Evolutionary conservation across 202 grass and related monocot species (phyloP), one percentile per base, ranked within the genome.

Genomic region (Hordeum pubiflorum): DNA sequence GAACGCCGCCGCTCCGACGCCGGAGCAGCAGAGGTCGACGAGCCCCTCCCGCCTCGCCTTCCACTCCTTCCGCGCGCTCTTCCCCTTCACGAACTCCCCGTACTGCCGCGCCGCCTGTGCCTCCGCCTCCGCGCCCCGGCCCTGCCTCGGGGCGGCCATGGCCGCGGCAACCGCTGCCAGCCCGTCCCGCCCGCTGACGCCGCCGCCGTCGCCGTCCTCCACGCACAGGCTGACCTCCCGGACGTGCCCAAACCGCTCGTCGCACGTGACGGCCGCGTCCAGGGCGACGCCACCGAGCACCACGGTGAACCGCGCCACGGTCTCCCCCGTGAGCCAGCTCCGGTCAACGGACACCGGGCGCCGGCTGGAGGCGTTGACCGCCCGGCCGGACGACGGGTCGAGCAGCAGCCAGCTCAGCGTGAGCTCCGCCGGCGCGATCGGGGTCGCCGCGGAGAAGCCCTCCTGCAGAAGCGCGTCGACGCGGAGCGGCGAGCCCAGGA

Each of bases 391-490:
- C 0, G 29, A 4, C 18, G 89, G 94, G 74, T 94, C 89, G 13
- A 94, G 75, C 4, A 94, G 78, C 3, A 94, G 77, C 94, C 94
- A 97, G 83, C 83, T 97, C 1, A 97, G 85, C 8, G 64, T 54
- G n/a, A 92, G 89, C 39, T 88, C 78, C 6, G 40, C 34, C 1
- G 64, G 64, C 41, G 69, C 14, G 39, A 86, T 63, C 36, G 31
- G 1, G 5, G 66, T 1, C 32, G 87, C 43, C 15, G 63, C 38
- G 6, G 85, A 18, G 77, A 77, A 79, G 80, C 85, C 83, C 26
- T 91, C 84, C 61, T 79, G 82, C 9, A 88, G 70, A 21, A 93
- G 73, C 79, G 92, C 82, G 61, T 95, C 92, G 76, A 99, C 54
- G 60, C 90, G 89, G 86, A 99, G 95, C 40, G 92, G 92, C 6